Evolutionary conservation across 768 basidiomycete species (phyloP).

Genomic region (Leucosporidium yakuticum): DNA sequence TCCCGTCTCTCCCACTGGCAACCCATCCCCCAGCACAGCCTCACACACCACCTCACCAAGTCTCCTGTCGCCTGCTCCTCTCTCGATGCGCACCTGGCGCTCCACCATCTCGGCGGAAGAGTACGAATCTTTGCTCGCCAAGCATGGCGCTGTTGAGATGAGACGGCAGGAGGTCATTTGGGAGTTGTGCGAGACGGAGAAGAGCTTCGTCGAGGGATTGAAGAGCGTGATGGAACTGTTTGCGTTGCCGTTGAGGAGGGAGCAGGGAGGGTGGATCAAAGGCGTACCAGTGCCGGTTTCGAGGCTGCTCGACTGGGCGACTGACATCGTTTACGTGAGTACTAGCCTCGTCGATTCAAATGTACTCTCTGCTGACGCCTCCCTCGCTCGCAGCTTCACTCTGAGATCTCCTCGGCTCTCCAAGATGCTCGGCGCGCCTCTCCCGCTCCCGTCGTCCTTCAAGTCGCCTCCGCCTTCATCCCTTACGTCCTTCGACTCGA

Average conservation of each 20-base stretch:
- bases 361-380: too few species aligned
- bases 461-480: slow-evolving; percentile 57
- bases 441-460: slow-evolving; percentile 49
- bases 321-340: slow-evolving; percentile 62
- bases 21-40: too few species aligned
- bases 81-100: slow-evolving; percentile 41
- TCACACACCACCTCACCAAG: too few species aligned
- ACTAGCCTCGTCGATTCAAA: too few species aligned
- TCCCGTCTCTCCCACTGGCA: too few species aligned
- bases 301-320: slow-evolving; percentile 77
- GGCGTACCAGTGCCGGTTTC: slow-evolving; percentile 67
- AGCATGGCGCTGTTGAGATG: slow-evolving; percentile 53
- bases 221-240: slow-evolving; percentile 65
- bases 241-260: slow-evolving; percentile 67
- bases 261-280: slow-evolving; percentile 68
- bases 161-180: slow-evolving; percentile 62
- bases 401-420: slow-evolving; percentile 55
- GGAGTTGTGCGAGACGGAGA: slow-evolving; percentile 65
- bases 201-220: slow-evolving; percentile 60
- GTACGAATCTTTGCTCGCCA: slow-evolving; percentile 45
- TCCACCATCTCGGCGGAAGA: slow-evolving; percentile 42
- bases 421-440: slow-evolving; percentile 34
- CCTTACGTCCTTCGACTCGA: slow-evolving; percentile 63
- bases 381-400: slow-evolving; percentile 50
- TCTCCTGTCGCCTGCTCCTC: background rate